Base-by-base conservation (phyloP, 345 rosid genomes). In the Bretschneidera sinensis region DNA sequence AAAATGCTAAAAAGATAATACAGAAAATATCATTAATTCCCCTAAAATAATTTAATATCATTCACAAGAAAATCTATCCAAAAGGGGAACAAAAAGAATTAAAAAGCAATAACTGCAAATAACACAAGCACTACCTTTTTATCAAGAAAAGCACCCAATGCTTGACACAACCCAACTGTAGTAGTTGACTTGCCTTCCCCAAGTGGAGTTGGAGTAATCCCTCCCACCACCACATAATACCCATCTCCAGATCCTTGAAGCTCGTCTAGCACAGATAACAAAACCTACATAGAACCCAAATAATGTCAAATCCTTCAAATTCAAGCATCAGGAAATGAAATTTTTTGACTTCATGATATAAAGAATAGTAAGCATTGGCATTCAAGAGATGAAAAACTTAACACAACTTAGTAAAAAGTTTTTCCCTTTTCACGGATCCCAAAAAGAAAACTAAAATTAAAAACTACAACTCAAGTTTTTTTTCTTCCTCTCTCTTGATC, bases 101-200 rank as follows among this genome's bases (percentile, higher is more conserved):
- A 53, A 17, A 54, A 20, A 31, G n/a, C 4, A 52, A n/a, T 19
- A 59, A 54, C 20, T 35, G 4, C 16, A 54, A 68, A 59, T 2
- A 28, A 23, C 45, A 59, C 71, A 57, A 64, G 25, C 3, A 48
- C 2, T 57, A 92, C 97, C 96, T 94, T 94, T 71, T 85, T 94
- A 69, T 86, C 85, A 14, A 94, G 97, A 70, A 81, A 80, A 48
- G 97, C 96, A 23, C 99, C 99, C 81, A 88, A 75, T 48, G 99
- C 95, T 79, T 94, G 99, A 58, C 97, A 90, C 65, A 94, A 87
- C 4, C 98, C 97, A 25, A 92, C 96, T 16, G 96, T 90, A 24
- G 99, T 94, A 35, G 99, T 94, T 6, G 95, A 84, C 60, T 94
- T 94, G 76, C 99, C 99, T 76, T 94, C 99, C 24, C 99, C 99